A percentile compares a stretch with the other conserved stretches of the same genome.
phyloP scores from a whole-genome alignment of 2,329 filamentous ascomycete species.

The Colletotrichum eleusines region DNA sequence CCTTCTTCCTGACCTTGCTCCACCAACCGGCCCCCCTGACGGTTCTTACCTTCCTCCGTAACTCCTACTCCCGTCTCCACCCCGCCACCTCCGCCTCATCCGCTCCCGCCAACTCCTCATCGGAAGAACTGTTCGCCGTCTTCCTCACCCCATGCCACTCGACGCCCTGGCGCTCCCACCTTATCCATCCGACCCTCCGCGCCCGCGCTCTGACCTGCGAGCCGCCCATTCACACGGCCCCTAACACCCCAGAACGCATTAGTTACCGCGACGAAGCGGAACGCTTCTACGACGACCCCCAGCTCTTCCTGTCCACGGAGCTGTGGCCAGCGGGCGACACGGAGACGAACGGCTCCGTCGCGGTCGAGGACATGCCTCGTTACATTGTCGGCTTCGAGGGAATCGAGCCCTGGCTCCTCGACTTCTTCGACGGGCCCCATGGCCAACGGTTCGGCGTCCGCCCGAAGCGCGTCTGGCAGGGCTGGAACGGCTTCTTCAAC shows the following conservation, averaged over 20 bases:
- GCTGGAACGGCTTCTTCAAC: conserved; percentile 72
- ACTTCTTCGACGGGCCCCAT: conserved; percentile 57
- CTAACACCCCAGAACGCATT: conserved; percentile 71
- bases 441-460: conserved; percentile 57
- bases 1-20: conserved; percentile 77
- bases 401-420: conserved; percentile 60
- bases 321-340: conserved; percentile 57
- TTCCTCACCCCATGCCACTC: conserved; percentile 97
- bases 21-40: conserved; percentile 86
- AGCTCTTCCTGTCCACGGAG: conserved; percentile 66
- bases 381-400: conserved; percentile 73
- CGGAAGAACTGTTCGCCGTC: conserved; percentile 70
- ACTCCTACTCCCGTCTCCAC: conserved; percentile 73
- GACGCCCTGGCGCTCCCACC: conserved; percentile 92
- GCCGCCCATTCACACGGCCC: conserved; percentile 77
- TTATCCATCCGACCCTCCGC: conserved; percentile 79
- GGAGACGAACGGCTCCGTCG: conserved; percentile 30
- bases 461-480: conserved; percentile 64
- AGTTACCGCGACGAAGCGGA: conserved; percentile 91
- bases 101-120: conserved; percentile 45
- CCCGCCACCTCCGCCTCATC: conserved; percentile 47
- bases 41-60: conserved; percentile 81
- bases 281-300: conserved; percentile 80
- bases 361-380: conserved; percentile 59
- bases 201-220: conserved; percentile 93